A percentile compares a stretch with the other conserved stretches of the same genome.
These are phyloP conservation scores for Postia placenta DNA, from an alignment of 768 basidiomycete species.

Conservation along the genomic window DNA sequence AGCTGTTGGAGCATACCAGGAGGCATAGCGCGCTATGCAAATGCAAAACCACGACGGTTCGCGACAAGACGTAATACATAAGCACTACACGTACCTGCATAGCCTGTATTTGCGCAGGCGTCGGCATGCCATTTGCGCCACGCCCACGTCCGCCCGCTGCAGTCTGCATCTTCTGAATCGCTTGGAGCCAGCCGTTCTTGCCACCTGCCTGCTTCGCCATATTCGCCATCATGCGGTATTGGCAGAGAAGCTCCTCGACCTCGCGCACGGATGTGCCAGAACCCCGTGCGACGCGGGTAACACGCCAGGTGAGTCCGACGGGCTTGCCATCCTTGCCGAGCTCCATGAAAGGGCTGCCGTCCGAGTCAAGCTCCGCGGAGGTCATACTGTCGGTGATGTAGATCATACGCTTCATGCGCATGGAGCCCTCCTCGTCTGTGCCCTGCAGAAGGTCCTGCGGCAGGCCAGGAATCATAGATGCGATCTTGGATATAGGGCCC, in stretches of 20 bases:
- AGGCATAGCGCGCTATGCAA: conserved; percentile 75
- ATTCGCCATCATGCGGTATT: conserved; percentile 98
- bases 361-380: conserved; percentile 86
- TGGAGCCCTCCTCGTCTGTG: conserved; percentile 87
- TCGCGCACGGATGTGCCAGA: conserved; percentile 93
- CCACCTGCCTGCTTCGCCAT: conserved; percentile 98
- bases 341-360: conserved; percentile 88
- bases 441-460: conserved; percentile 88
- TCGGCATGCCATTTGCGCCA: conserved; percentile 84
- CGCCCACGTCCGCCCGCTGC: conserved; percentile 83
- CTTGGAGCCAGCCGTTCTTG: conserved; percentile 90
- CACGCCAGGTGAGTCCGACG: conserved; percentile 82
- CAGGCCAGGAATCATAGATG: conserved; percentile 97
- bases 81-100: conserved; percentile 68
- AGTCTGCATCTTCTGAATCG: conserved; percentile 90
- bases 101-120: conserved; percentile 88
- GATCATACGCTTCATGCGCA: conserved; percentile 94
- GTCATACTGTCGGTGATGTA: conserved; percentile 99
- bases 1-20: conserved; percentile 94
- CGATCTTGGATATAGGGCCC: conserved; percentile 98
- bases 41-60: no score
- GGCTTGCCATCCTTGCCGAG: conserved; percentile 79
- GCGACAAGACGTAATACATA: background rate
- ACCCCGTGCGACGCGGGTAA: conserved; percentile 85
- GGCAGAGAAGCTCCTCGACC: conserved; percentile 95